phyloP scores from a whole-genome alignment of 306 rosid species.

The Lathyrus aphaca region DNA sequence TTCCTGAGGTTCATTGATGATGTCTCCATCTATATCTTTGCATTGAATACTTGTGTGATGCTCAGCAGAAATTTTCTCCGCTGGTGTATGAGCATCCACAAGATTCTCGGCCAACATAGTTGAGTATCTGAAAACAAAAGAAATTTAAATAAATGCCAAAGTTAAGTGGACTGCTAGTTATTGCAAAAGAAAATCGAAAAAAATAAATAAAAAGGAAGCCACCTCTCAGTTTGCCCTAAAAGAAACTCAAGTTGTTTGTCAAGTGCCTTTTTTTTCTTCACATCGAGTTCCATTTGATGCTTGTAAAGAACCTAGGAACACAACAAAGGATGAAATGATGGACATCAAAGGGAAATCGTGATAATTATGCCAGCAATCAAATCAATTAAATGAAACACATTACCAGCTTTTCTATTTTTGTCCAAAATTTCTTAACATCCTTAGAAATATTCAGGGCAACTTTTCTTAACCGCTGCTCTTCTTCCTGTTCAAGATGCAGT shows the following conservation, averaged over 20 bases:
- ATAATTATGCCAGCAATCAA: constrained; percentile 14
- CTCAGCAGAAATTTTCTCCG: constrained; percentile 49
- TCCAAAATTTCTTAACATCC: constrained; percentile 98
- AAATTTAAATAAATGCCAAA: constrained; percentile 30
- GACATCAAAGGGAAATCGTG: constrained; percentile 26
- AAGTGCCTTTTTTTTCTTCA: constrained; percentile 90
- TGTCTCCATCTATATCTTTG: constrained; percentile 49
- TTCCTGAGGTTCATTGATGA: constrained; percentile 49
- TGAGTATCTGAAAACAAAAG: constrained; percentile 73
- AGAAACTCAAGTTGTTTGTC: constrained; percentile 99
- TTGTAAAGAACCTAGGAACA: constrained; percentile 86
- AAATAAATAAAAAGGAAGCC: constrained; percentile 20
- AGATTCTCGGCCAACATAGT: constrained; percentile 99
- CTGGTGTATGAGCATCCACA: constrained; percentile 68
- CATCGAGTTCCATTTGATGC: constrained; percentile 95
- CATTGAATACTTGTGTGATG: constrained; percentile 44
- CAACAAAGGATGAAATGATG: constrained; percentile 31
- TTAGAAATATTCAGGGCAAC: constrained; percentile 92
- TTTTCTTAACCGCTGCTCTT: constrained; percentile 88
- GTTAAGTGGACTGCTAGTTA: constrained; percentile 26
- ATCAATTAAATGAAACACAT: constrained; percentile 37
- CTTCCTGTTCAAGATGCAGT: constrained; percentile 67
- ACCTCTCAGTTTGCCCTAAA: constrained; percentile 99
- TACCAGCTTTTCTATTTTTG: constrained; percentile 95
- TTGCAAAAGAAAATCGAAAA: constrained; percentile 14